Base-by-base conservation (phyloP, 192 early-diverging fungal species). In the Podila minutissima region DNA sequence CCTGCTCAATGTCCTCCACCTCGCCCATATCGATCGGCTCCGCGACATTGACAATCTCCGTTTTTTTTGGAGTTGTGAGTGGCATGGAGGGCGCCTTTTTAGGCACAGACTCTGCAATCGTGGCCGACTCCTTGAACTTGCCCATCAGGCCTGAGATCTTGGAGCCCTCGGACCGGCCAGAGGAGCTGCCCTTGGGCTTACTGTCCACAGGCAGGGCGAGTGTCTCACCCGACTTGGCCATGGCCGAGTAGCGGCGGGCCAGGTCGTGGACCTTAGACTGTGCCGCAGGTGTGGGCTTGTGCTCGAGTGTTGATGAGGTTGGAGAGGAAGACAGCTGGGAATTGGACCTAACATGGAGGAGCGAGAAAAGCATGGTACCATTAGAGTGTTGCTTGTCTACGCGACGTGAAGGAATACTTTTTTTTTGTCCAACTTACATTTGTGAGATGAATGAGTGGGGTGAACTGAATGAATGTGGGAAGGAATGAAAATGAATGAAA, bases 181-280 rank as follows among this genome's bases (percentile, higher is more conserved):
- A 64, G 15, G 71, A 73, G 37, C 62, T 55, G 1, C 50, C 46
- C 7, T 22, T 50, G 48, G 35, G 11, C 12, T 59, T 20, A 26
- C 58, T n/a, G 5, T 73, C 50, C 4, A 15, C 11, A 8, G 62
- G 49, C 33, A 66, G 13, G 7, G 22, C 63, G 8, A 65, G 38
- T 19, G 38, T 29, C 8, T 26, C 28, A 20, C 22, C 35, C 8
- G 38, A 26, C 51, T 73, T 73, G 15, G 71, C 50, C 33, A 73
- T 65, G 55, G 71, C 63, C n/a, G 71, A 73, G 51, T 65, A 73
- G 11, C 62, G 62, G 33, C 71, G 62, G 22, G 71, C 71, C 0
- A 73, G 63, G 12, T 73, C 63, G 50, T 73, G 62, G 28, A 73
- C 71, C 28, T 59, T 57, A 63, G 71, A 73, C 49, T 71, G 69